Evolutionary conservation across 2,329 filamentous ascomycete genomes (phyloP), one percentile per base, ranked within the genome.

Genomic region (Colletotrichum navitas): DNA sequence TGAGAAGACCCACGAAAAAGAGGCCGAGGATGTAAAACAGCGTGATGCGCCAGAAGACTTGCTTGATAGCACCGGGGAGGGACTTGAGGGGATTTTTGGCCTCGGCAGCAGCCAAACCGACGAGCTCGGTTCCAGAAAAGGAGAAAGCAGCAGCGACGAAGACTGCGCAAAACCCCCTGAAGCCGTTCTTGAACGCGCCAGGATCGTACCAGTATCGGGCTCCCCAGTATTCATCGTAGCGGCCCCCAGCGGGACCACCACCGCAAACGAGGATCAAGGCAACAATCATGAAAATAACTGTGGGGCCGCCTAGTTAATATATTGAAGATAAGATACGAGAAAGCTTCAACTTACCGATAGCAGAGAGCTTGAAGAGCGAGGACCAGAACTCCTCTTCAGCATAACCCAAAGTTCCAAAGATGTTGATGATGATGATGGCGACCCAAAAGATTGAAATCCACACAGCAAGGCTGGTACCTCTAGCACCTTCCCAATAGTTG

Each of bases 11-110:
- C 21, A 88, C 83, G 14, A 88, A 84, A 63, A 86, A 81, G 18
- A 89, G 81, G 45, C 85, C 85, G 3, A 88, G 79, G 58, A 89
- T 79, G 73, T 89, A 89, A 74, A 89, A 89, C 73, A 88, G 77
- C 0, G 84, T 87, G 71, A 88, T 88, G 74, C 87, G 85, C 86
- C 86, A 88, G 70, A 88, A 88, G 41, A 88, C 93, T 78, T 97
- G 94, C 83, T 96, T 97, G 76, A 95, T 91, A 6, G 94, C 94
- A 1, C 90, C 91, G 0, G 94, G 94, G 1, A 97, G 86, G 0
- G 91, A 89, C 77, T 93, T 91, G 68, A 89, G 86, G 0, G 92
- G 92, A 77, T 93, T 93, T 12, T 83, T 81, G 0, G 92, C 89
- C 80, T 94, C 92, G 8, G 91, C 92, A 0, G 92, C 92, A 3